These are phyloP conservation scores for Amphirosellinia nigrospora DNA, from an alignment of 495 filamentous ascomycete species.

Conservation along the genomic window DNA sequence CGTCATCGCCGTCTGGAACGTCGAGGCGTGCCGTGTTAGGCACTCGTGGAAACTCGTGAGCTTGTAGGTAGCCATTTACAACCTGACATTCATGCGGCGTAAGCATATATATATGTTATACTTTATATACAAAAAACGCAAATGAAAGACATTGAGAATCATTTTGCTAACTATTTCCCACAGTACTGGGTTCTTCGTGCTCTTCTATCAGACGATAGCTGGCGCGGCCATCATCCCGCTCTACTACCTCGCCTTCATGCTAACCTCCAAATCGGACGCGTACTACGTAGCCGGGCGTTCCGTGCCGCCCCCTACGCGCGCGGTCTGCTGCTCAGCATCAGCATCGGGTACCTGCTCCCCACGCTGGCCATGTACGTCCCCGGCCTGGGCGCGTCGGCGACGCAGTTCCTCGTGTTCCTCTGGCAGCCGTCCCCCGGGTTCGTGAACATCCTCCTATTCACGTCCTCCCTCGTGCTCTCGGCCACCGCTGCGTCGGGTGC, in stretches of 20 bases:
- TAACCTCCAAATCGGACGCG: conserved; percentile 22
- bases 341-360: conserved; percentile 44
- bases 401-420: conserved; percentile 39
- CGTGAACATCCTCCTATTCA: conserved; percentile 34
- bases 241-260: conserved; percentile 36
- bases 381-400: conserved; percentile 29
- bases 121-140: no score
- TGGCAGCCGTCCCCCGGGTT: conserved; percentile 48
- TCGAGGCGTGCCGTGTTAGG: conserved; percentile 38
- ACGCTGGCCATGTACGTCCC: conserved; percentile 40
- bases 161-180: not conserved
- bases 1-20: conserved; percentile 37
- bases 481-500: not conserved
- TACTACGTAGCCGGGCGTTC: conserved; percentile 40
- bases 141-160: not conserved
- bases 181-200: conserved; percentile 34
- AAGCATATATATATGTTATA: not conserved
- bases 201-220: conserved; percentile 43
- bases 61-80: conserved; percentile 31
- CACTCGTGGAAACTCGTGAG: conserved; percentile 36
- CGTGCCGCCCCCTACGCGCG: conserved; percentile 34
- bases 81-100: not conserved
- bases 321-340: conserved; percentile 42
- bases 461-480: conserved; percentile 23
- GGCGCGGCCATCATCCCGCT: conserved; percentile 46